Evolutionary conservation across 306 rosid genomes (phyloP).

Genomic region (Gleditsia sinensis): DNA sequence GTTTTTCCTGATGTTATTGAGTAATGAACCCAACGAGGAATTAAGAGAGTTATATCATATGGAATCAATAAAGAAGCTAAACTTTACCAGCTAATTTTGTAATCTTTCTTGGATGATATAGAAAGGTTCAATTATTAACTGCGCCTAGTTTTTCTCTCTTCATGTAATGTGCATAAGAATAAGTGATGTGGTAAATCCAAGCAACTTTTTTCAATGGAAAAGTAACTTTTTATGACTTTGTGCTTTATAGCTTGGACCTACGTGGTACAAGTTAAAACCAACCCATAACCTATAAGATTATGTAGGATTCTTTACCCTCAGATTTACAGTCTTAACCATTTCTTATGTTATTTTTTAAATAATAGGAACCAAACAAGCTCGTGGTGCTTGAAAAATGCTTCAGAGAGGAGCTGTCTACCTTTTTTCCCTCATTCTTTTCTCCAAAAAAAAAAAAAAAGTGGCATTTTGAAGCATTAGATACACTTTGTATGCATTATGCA

Average conservation of each 20-base stretch:
- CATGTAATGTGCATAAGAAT: too few species aligned
- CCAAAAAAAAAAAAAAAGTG: too few species aligned
- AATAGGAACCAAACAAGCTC: not conserved
- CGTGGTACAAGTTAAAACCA: not conserved
- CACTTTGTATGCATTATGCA: too few species aligned
- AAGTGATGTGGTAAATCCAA: conserved; percentile 31
- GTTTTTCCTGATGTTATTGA: conserved; percentile 30
- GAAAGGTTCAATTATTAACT: conserved; percentile 14
- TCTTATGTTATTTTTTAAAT: not conserved
- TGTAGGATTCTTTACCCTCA: not conserved
- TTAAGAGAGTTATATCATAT: conserved; percentile 36
- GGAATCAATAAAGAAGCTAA: conserved; percentile 42
- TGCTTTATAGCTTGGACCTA: not conserved
- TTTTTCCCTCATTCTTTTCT: not conserved
- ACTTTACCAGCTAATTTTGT: conserved; percentile 43
- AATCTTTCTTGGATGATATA: conserved; percentile 38
- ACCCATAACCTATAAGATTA: not conserved
- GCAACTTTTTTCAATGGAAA: conserved; percentile 39
- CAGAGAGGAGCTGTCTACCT: not conserved
- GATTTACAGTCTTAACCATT: not conserved
- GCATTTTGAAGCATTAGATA: too few species aligned
- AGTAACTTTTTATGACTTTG: too few species aligned
- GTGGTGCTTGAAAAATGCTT: not conserved
- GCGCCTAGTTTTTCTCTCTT: conserved; percentile 1
- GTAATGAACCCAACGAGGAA: conserved; percentile 42